Percentiles rank a stretch among this genome's conserved stretches.
Conservation (phyloP, 2,329 filamentous ascomycete genomes). For the Macroventuria anomochaeta region DNA sequence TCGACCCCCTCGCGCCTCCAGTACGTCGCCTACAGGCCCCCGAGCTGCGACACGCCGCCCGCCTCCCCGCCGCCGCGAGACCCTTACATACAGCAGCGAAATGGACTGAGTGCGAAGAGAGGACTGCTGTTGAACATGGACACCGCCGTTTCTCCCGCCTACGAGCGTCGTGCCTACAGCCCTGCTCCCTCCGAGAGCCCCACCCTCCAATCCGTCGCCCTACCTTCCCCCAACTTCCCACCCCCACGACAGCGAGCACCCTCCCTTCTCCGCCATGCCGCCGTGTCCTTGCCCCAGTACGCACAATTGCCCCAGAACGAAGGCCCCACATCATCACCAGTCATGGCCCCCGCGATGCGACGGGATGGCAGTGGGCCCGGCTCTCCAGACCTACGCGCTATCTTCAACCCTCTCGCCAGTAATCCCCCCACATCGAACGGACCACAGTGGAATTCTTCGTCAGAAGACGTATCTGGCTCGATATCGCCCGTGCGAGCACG, state of each 20-base stretch:
- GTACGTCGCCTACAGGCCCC: slow-evolving; percentile 34
- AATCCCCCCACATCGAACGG: slow-evolving; percentile 40
- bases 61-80: slow-evolving; percentile 40
- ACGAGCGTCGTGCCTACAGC: slow-evolving; percentile 39
- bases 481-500: slow-evolving; percentile 32
- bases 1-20: slow-evolving; percentile 21
- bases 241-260: slow-evolving; percentile 51
- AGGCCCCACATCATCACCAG: slow-evolving; percentile 34
- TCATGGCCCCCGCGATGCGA: slow-evolving; percentile 30
- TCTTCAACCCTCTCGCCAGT: slow-evolving; percentile 46
- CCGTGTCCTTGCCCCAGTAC: slow-evolving; percentile 38
- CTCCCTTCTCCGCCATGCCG: slow-evolving; percentile 48
- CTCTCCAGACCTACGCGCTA: slow-evolving; percentile 40
- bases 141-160: slow-evolving; percentile 28
- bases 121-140: slow-evolving; percentile 39
- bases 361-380: slow-evolving; percentile 35
- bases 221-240: slow-evolving; percentile 52
- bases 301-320: slow-evolving; percentile 29
- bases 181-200: slow-evolving; percentile 41
- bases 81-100: slow-evolving; percentile 20
- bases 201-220: slow-evolving; percentile 31
- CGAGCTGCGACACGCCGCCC: slow-evolving; percentile 41
- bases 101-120: slow-evolving; percentile 14
- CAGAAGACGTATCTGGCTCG: slow-evolving; percentile 30
- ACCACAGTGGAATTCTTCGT: slow-evolving; percentile 32